phyloP scores from a whole-genome alignment of 1,284 basidiomycete species.

The Melanopsichium pennsylvanicum region DNA sequence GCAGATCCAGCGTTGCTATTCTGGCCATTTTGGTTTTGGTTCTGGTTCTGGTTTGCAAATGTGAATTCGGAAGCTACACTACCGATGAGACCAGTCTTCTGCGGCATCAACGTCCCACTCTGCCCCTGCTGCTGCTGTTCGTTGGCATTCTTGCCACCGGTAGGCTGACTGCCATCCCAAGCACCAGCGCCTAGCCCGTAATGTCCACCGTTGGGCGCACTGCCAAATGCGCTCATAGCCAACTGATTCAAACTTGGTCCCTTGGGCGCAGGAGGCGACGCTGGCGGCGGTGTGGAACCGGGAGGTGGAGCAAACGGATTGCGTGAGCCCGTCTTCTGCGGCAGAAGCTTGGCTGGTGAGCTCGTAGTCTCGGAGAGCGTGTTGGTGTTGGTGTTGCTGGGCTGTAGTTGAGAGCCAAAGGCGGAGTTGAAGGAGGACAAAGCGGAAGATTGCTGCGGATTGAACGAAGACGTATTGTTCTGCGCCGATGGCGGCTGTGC shows the following conservation, averaged over 20 bases:
- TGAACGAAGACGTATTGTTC: no score
- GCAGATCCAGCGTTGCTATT: not conserved
- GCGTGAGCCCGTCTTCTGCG: slow-evolving; percentile 89
- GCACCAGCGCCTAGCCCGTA: slow-evolving; percentile 53
- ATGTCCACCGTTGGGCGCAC: slow-evolving; percentile 40
- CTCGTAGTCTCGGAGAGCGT: slow-evolving; percentile 52
- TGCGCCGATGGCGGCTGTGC: slow-evolving; percentile 35
- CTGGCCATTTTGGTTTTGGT: slow-evolving; percentile 9
- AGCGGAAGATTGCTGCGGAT: slow-evolving; percentile 28
- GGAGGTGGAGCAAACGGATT: slow-evolving; percentile 89
- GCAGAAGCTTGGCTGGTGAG: slow-evolving; percentile 72
- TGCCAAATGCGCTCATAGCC: slow-evolving; percentile 70
- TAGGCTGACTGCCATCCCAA: slow-evolving; percentile 45
- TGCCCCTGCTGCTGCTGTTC: slow-evolving; percentile 17
- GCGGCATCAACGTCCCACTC: slow-evolving; percentile 41
- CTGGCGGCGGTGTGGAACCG: slow-evolving; percentile 68
- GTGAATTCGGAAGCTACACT: slow-evolving; percentile 66
- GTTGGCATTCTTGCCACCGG: slow-evolving; percentile 9
- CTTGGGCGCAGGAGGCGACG: slow-evolving; percentile 71
- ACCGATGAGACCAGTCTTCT: slow-evolving; percentile 65
- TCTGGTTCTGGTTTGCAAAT: slow-evolving; percentile 25
- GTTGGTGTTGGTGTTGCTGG: not conserved
- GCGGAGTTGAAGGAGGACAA: slow-evolving; percentile 71
- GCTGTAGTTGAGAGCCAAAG: slow-evolving; percentile 63
- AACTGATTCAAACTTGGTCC: slow-evolving; percentile 83